These are phyloP conservation scores for Wickerhamomyces alni DNA, from an alignment of 805 yeast genomes.

Conservation along the genomic window DNA sequence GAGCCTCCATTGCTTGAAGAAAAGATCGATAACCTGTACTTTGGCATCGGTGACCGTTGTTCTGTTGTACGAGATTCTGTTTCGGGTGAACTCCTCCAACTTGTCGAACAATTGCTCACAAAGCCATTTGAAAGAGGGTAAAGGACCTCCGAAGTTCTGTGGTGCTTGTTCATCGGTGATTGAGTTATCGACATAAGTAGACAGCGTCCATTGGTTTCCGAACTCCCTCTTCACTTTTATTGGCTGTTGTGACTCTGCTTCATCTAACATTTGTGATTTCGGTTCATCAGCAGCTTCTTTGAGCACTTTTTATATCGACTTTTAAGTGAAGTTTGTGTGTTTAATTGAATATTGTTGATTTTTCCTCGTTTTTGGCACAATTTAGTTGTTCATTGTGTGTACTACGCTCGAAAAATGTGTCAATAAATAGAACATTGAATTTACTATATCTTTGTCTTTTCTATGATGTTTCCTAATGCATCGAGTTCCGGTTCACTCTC, in stretches of 20 bases:
- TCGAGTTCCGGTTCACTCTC: slow-evolving; percentile 3
- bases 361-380: too few species aligned
- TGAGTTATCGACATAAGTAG: background rate
- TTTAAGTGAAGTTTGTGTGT: too few species aligned
- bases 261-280: too few species aligned
- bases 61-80: slow-evolving; percentile 4
- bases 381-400: too few species aligned
- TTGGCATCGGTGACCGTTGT: slow-evolving; percentile 13
- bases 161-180: slow-evolving; percentile 5
- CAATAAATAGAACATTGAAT: background rate
- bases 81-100: slow-evolving; percentile 19
- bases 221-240: background rate
- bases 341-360: too few species aligned
- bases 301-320: too few species aligned
- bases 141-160: slow-evolving; percentile 22
- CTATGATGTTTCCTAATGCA: slow-evolving; percentile 20
- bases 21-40: slow-evolving; percentile 28
- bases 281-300: too few species aligned
- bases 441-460: slow-evolving; percentile 7
- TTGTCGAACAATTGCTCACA: slow-evolving; percentile 27
- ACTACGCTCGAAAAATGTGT: too few species aligned
- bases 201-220: background rate
- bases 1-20: slow-evolving; percentile 44
- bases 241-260: background rate
- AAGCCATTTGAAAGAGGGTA: slow-evolving; percentile 32